Base-by-base conservation (phyloP, 2,329 filamentous ascomycete species). In the Myriosclerotinia curreyana region DNA sequence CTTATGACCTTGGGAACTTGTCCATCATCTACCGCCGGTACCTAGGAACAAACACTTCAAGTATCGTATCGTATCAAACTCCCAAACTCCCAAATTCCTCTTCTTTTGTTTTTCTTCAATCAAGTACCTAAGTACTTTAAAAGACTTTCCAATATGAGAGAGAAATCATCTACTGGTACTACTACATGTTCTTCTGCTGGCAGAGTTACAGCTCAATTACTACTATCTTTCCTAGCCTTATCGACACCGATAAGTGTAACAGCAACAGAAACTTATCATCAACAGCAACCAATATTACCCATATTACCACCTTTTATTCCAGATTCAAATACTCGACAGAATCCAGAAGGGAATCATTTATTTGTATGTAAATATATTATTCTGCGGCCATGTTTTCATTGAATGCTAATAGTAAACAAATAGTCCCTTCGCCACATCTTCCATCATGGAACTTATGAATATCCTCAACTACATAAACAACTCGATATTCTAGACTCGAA, bases 381-480 rank as follows among this genome's bases (percentile, higher is more conserved):
- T 25, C 15, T 40, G 44, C 7, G 60, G 6, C 15, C 40, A 52
- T 3, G 17, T 11, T 40, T 28, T 17, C 14, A 50, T 46, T 12
- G 40, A 49, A 53, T 58, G 49, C 69, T 72, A 53, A 71, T 63
- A 28, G 17, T 56, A 40, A 64, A 44, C 49, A 50, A 38, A 54
- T 75, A 83, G 79, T 86, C 83, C 8, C 84, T 99, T 64, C 88
- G 92, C 71, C 94, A 99, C 77, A 88, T 98, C 72, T 95, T 91
- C 77, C 93, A 97, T 75, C 93, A 96, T 78, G 94, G 94, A 65
- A 90, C 91, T 49, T 84, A 94, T 75, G 79, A 83, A 70, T 85
- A 96, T 70, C 93, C 93, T 3, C 77, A 82, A 6, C 83, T 97
- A 20, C 91, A 97, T 76, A 83, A 88, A 65, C 87, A 86, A 70